Evolutionary conservation across 441 rosid genomes (phyloP).

Genomic region (Pelargonium australe): DNA sequence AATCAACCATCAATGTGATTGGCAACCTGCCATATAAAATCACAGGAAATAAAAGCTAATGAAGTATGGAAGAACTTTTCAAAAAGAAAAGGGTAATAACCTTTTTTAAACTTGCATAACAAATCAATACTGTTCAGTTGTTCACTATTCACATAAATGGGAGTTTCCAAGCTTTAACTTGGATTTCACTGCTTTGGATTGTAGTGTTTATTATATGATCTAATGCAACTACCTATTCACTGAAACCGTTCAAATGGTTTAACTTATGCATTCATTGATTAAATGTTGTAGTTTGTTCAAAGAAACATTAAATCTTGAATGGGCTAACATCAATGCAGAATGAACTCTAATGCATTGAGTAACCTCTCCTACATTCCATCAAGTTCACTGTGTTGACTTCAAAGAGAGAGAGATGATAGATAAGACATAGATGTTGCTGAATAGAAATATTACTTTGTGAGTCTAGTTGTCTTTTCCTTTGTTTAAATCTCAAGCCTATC

Average conservation of each 20-base stretch:
- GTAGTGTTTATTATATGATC: neutral
- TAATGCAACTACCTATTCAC: neutral
- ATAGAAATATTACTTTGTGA: neutral
- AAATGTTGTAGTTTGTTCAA: too few relatives aligned
- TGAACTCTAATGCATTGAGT: neutral
- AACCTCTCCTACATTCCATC: neutral
- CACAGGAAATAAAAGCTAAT: neutral
- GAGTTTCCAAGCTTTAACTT: neutral
- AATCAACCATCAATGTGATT: constrained; percentile 10
- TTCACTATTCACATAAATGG: neutral
- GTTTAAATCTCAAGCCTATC: neutral
- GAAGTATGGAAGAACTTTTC: too few relatives aligned
- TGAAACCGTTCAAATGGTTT: neutral
- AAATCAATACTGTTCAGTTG: neutral
- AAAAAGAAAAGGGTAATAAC: too few relatives aligned
- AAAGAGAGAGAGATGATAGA: too few relatives aligned
- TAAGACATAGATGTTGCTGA: too few relatives aligned
- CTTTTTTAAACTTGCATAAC: too few relatives aligned
- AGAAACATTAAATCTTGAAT: too few relatives aligned
- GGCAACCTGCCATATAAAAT: constrained; percentile 10
- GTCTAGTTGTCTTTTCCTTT: neutral
- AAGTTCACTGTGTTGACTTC: constrained; percentile 2
- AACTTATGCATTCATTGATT: too few relatives aligned
- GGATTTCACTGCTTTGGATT: neutral
- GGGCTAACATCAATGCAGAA: too few relatives aligned